Conservation (phyloP, 305 asterid genomes). For the Fraxinus baroniana region DNA sequence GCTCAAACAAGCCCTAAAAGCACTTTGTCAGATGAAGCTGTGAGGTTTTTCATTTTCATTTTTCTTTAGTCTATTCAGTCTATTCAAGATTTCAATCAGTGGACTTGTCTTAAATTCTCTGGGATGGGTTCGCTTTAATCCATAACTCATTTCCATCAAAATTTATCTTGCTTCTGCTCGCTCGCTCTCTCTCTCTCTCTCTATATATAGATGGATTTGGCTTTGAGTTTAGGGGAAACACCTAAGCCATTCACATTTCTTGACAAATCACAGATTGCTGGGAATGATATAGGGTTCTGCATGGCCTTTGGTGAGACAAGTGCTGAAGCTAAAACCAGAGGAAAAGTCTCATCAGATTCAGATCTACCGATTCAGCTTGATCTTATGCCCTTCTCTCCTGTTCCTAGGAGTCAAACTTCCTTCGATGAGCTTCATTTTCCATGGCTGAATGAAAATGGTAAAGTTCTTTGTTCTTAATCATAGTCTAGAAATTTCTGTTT, state of each 20-base stretch:
- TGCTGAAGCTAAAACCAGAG: conserved; percentile 23
- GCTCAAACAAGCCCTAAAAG: too few species aligned
- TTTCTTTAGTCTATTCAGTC: not conserved
- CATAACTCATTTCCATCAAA: not conserved
- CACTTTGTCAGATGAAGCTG: conserved; percentile 7
- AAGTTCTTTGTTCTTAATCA: not conserved
- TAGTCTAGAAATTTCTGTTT: not conserved
- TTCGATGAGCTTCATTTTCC: conserved; percentile 44
- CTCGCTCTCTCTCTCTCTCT: not conserved
- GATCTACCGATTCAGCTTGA: conserved; percentile 81
- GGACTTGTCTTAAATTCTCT: not conserved
- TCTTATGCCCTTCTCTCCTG: conserved; percentile 67
- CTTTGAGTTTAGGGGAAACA: conserved; percentile 71
- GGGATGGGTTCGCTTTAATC: not conserved
- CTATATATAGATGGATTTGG: conserved; percentile 55
- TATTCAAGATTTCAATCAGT: not conserved
- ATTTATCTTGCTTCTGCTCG: not conserved
- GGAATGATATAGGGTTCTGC: conserved; percentile 68
- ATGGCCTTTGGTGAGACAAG: conserved; percentile 41
- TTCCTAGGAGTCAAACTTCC: conserved; percentile 35
- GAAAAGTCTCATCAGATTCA: conserved; percentile 35
- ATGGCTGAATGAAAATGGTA: conserved; percentile 64
- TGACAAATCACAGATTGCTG: conserved; percentile 39
- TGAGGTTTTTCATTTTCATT: not conserved
- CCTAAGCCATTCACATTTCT: conserved; percentile 52